Evolutionary conservation across 495 filamentous ascomycete species (phyloP), one percentile per base, ranked within the genome.

Genomic region (Thozetella sp.): DNA sequence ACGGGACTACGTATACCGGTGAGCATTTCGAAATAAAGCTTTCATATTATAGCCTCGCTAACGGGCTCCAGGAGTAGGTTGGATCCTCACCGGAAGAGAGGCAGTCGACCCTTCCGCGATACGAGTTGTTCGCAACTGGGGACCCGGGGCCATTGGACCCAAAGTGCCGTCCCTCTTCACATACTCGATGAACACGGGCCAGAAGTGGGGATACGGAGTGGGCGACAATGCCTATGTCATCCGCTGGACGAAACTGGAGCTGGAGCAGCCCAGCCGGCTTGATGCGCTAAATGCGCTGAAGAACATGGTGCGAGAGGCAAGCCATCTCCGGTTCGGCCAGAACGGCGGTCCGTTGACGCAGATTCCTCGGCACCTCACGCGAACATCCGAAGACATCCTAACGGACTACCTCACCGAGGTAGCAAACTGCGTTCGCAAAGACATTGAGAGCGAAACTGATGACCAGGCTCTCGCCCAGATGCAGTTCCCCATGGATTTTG

Each of bases 1-100:
- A 57, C 24, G 55, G 55, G 15, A 57, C 55, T 6, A 57, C 55
- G 20, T 57, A 52, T 27, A 57, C 55, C 23, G 55, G 55, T 57
- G 20, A 10, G 54, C n/a, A n/a, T n/a, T n/a, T n/a, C n/a, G n/a
- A n/a, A n/a, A n/a, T n/a, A n/a, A n/a, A n/a, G n/a, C n/a, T n/a
- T n/a, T n/a, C n/a, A n/a, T n/a, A n/a, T 50, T 19, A 25, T 13
- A 23, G 23, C 22, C 22, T 20, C 15, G 11, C 25, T 30, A n/a
- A 24, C 19, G 4, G 20, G 19, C 17, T 19, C 15, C 26, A 57
- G 55, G 55, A 25, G 55, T 52, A 2, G 55, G 37, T 12, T 57
- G 55, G 55, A 20, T 50, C n/a, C 53, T 55, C 9, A 55, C 53
- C 25, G 22, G 9, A 15, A 22, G 15, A 23, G 22, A 9, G n/a